phyloP scores from a whole-genome alignment of 257 asterid species.

The Sherardia arvensis region DNA sequence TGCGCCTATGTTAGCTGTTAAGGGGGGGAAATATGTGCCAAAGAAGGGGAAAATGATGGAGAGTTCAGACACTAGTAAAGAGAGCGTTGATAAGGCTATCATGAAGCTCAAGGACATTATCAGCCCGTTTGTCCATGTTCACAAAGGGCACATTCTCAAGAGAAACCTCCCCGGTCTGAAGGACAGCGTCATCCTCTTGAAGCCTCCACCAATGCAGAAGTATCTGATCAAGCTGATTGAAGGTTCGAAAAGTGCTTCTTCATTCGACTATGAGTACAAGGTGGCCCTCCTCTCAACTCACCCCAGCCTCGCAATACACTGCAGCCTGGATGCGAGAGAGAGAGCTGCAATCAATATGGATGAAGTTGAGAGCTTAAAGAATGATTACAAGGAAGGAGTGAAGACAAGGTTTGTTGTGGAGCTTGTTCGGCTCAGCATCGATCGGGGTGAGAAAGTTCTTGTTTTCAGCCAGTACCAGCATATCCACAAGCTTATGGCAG shows the following conservation, averaged over 20 bases:
- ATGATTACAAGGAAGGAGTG: conserved; percentile 35
- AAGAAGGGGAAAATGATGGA: background rate
- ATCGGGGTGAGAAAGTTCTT: conserved; percentile 40
- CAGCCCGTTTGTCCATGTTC: conserved; percentile 52
- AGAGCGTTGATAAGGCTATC: conserved; percentile 16
- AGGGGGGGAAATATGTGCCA: background rate
- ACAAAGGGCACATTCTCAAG: conserved; percentile 45
- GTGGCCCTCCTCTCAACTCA: conserved; percentile 58
- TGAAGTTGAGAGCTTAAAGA: conserved; percentile 20
- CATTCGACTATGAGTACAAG: conserved; percentile 26
- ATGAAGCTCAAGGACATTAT: conserved; percentile 31
- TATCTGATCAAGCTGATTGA: conserved; percentile 27
- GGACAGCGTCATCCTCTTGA: conserved; percentile 38
- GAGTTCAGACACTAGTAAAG: background rate
- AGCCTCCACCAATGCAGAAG: conserved; percentile 36
- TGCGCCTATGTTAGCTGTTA: conserved; percentile 18
- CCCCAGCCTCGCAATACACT: conserved; percentile 29
- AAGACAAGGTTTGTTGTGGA: conserved; percentile 49
- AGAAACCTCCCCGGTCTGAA: conserved; percentile 47
- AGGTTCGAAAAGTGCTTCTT: background rate
- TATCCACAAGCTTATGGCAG: conserved; percentile 36
- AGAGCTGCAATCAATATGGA: conserved; percentile 13
- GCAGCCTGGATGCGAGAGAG: conserved; percentile 19
- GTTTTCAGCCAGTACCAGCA: conserved; percentile 46
- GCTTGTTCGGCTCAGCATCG: conserved; percentile 31